Evolutionary conservation across 169 alveolate species (phyloP), one percentile per base, ranked within the genome.

Genomic region (Plasmodium malariae): DNA sequence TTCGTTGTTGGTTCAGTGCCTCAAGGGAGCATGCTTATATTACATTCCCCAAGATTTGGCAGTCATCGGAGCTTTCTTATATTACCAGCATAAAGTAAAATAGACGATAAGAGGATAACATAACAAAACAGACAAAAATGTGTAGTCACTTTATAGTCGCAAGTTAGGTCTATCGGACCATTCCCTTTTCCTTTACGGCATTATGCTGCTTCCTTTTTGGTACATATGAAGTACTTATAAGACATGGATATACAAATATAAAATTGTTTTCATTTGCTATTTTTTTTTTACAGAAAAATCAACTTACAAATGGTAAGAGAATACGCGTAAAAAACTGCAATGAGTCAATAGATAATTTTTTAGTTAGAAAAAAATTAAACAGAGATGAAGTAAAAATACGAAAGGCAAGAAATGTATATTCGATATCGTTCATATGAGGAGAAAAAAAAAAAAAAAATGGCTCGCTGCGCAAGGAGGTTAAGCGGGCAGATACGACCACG

Each of bases 1-100:
- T 43, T 83, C 91, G 40, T 68, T 83, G 57, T 28, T 83, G 21
- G 91, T 83, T 19, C 91, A 83, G 30, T 83, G 91, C 28, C 67
- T 65, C 57, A 83, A 83, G 62, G 80, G 60, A 57, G 76, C 91
- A 55, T 54, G 68, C 19, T 19, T 24, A 37, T 83, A 83, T 67
- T 83, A 83, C 62, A 54, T 83, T 28, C 91, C 91, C 28, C 91
- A 83, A 34, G 67, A 83, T 48, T 49, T 83, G 17, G 45, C 28
- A 6, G 91, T 83, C 30, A 65, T 83, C 11, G 36, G 91, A 32
- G 83, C 83, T 17, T 83, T 83, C 30, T 17, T 83, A 2, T 67
- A 51, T 43, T 83, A 83, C 67, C 60, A 83, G 49, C 40, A 83
- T 59, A 83, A 69, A 43, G 91, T 83, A 74, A 55, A 37, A 24